phyloP scores from a whole-genome alignment of 2,329 filamentous ascomycete species.

The Colletotrichum caudatum region DNA sequence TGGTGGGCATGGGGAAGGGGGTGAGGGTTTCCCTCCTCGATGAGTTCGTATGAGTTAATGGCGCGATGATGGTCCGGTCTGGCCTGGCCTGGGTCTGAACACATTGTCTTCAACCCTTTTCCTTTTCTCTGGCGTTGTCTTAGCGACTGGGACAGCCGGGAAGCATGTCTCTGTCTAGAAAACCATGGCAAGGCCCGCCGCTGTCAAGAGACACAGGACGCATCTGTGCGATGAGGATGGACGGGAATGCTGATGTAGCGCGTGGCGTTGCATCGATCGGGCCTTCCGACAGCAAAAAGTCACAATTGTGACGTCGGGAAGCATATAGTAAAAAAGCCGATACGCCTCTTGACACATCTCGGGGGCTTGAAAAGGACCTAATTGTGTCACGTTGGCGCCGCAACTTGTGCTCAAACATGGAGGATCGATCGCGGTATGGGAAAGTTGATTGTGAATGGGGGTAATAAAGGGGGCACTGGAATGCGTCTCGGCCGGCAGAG shows the following conservation, averaged over 20 bases:
- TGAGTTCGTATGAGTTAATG: background rate
- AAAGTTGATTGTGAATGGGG: background rate
- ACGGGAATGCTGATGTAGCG: constrained; percentile 3
- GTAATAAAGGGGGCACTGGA: constrained; percentile 21
- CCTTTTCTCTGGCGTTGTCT: constrained; percentile 10
- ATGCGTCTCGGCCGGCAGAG: constrained; percentile 26
- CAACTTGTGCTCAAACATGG: background rate
- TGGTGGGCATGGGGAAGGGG: too few species aligned
- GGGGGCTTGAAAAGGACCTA: background rate
- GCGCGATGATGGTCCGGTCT: background rate
- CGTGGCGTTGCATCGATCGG: background rate
- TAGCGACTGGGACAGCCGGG: constrained; percentile 1
- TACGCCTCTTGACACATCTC: constrained; percentile 5
- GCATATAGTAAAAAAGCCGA: background rate
- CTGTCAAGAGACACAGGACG: constrained; percentile 4
- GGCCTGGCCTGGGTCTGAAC: background rate
- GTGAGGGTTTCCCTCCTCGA: background rate
- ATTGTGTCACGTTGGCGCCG: background rate
- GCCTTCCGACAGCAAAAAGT: background rate
- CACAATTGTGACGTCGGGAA: constrained; percentile 1
- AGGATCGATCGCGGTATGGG: constrained; percentile 5
- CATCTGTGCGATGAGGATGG: background rate
- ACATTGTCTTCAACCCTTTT: constrained; percentile 7
- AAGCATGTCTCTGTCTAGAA: background rate
- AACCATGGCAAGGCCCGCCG: background rate